Conservation (phyloP, 2,329 filamentous ascomycete genomes). For the Botrytis porri region DNA sequence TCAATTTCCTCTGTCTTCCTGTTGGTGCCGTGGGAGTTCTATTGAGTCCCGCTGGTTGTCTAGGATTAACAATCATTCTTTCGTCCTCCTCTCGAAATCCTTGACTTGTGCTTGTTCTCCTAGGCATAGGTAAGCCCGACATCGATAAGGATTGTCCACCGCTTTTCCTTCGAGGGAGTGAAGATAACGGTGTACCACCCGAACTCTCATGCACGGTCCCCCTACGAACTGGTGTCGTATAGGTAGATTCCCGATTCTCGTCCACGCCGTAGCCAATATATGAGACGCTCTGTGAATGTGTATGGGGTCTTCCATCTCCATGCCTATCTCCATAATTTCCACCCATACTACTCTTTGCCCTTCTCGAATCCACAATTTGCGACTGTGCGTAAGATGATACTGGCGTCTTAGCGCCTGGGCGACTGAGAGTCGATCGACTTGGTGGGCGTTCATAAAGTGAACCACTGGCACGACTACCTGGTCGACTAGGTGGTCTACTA, state of each 20-base stretch:
- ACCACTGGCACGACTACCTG: conserved; percentile 36
- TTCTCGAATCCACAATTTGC: conserved; percentile 33
- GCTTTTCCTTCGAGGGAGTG: conserved; percentile 51
- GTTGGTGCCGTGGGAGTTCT: conserved; percentile 16
- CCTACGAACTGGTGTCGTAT: conserved; percentile 43
- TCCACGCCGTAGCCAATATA: conserved; percentile 32
- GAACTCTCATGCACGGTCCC: conserved; percentile 41
- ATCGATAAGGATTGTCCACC: conserved; percentile 40
- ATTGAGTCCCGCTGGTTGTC: background rate
- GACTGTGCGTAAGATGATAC: conserved; percentile 39
- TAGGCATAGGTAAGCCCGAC: conserved; percentile 15
- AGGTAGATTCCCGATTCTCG: conserved; percentile 33
- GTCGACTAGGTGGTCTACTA: conserved; percentile 26
- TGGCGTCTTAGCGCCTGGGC: conserved; percentile 38
- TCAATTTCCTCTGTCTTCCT: conserved; percentile 45
- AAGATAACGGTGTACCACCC: conserved; percentile 46
- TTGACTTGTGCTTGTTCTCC: conserved; percentile 35
- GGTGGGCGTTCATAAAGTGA: conserved; percentile 31
- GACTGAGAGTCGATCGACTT: conserved; percentile 34
- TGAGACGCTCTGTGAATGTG: conserved; percentile 39
- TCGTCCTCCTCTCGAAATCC: conserved; percentile 30
- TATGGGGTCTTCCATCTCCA: conserved; percentile 29
- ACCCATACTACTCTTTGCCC: conserved; percentile 37
- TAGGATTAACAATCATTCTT: conserved; percentile 30
- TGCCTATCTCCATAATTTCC: conserved; percentile 34